A percentile compares a stretch with the other conserved stretches of the same genome.
These are phyloP conservation scores for Selenicereus undatus DNA, from an alignment of 148 eudicot species.

Conservation along the genomic window DNA sequence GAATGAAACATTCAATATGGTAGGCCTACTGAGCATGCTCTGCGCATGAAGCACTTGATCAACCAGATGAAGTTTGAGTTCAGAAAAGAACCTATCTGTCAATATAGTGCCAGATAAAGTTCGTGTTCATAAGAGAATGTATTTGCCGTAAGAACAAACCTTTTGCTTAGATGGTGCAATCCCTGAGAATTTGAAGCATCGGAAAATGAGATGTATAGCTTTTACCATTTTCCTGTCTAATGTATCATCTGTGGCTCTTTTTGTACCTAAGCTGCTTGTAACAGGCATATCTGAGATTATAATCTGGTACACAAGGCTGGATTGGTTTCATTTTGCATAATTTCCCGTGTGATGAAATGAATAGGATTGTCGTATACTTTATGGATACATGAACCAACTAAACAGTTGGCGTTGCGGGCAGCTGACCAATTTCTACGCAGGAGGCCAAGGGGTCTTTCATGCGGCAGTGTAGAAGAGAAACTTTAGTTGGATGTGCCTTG, in stretches of 20 bases:
- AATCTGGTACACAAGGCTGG: neutral
- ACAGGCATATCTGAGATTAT: neutral
- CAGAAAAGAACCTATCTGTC: neutral
- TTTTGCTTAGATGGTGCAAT: constrained; percentile 8
- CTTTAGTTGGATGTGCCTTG: too few species aligned
- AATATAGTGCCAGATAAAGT: constrained; percentile 3
- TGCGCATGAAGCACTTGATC: neutral
- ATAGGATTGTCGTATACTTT: neutral
- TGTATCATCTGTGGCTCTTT: constrained; percentile 9
- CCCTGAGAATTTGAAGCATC: constrained; percentile 21
- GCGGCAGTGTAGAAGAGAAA: too few species aligned
- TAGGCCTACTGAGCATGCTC: constrained; percentile 17
- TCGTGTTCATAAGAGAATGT: neutral
- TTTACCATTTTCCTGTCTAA: constrained; percentile 27
- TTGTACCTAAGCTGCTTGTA: constrained; percentile 14
- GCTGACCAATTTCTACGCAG: neutral
- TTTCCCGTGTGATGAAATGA: neutral
- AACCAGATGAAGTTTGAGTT: neutral
- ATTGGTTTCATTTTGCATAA: neutral
- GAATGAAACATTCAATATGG: constrained; percentile 73
- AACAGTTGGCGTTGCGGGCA: neutral
- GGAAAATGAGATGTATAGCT: constrained; percentile 28
- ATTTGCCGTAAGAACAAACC: constrained; percentile 1
- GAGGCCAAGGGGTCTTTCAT: neutral
- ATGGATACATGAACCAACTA: neutral